Evolutionary conservation across 371 early-diverging fungal species (phyloP), one percentile per base, ranked within the genome.

Genomic region (Saksenaea vasiformis): DNA sequence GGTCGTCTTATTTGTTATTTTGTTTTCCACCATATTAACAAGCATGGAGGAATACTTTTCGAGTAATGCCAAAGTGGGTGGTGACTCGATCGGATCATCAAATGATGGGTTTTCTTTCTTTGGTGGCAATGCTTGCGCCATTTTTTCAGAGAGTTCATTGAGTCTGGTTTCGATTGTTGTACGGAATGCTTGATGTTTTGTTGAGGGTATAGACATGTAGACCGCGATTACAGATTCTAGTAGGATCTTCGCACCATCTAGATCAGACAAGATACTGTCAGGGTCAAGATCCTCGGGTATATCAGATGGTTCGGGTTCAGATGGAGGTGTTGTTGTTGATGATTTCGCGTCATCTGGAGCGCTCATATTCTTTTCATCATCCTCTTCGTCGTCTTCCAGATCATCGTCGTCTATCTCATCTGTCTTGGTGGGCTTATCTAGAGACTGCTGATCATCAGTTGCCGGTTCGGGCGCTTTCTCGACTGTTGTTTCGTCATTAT

Each of bases 161-260:
- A 62, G 19, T 62, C 37, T 54, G 27, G 53, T 38, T 54, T 62
- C 17, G 37, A 36, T 14, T 3, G 39, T 38, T 38, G 17, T 15
- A 27, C 58, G 36, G 22, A 57, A 47, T 47, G 2, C 54, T 3
- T 54, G 38, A 17, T 58, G 58, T 27, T 43, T 58, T 13, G 35
- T 35, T 24, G 28, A 17, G 27, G 37, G 36, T 19, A 51, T 36
- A 22, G 56, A 15, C 8, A 35, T 17, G 24, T 54, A 71, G 1
- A 66, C 37, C 2, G 72, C 70, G 17, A 79, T 27, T 0, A 80
- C 78, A 26, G 69, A 70, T 5, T 75, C 74, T 15, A 78, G 38
- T 31, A 78, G 54, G 7, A 74, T 73, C 14, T 61, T 51, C 4
- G 69, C 72, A 2, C 74, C 76, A 36, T 76, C 74, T 10, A 78